These are phyloP conservation scores for Clarireedia paspali DNA, from an alignment of 2,329 filamentous ascomycete genomes.

Conservation along the genomic window DNA sequence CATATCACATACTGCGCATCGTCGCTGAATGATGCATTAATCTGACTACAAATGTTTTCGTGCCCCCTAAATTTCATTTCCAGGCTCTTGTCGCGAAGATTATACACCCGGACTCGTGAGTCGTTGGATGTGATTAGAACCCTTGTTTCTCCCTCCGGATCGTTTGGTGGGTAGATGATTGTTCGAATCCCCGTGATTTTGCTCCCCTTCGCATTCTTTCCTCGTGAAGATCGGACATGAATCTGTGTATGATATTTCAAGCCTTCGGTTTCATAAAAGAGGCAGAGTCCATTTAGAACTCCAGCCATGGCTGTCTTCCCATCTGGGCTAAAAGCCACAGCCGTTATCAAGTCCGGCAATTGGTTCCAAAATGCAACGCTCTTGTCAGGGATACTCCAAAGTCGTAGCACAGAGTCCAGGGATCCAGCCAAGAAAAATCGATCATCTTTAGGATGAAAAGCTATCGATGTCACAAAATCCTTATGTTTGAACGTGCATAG, in stretches of 20 bases:
- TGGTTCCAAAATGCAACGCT: constrained; percentile 76
- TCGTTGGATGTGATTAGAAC: constrained; percentile 92
- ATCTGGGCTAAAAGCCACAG: constrained; percentile 88
- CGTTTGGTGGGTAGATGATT: constrained; percentile 48
- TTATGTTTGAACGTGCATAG: constrained; percentile 90
- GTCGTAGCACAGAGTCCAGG: constrained; percentile 74
- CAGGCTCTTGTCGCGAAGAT: constrained; percentile 72
- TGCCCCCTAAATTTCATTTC: constrained; percentile 89
- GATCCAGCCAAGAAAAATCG: constrained; percentile 95
- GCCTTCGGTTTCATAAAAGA: constrained; percentile 89
- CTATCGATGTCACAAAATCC: constrained; percentile 90
- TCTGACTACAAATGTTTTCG: constrained; percentile 84
- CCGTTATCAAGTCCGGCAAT: constrained; percentile 82
- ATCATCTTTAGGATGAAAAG: constrained; percentile 91
- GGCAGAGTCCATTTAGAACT: constrained; percentile 73
- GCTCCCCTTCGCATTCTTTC: constrained; percentile 90
- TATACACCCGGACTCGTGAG: constrained; percentile 84
- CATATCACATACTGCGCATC: constrained; percentile 82
- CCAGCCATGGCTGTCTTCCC: constrained; percentile 86
- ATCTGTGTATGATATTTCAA: constrained; percentile 78
- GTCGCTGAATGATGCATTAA: constrained; percentile 81
- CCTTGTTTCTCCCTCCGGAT: constrained; percentile 58
- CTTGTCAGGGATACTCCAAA: constrained; percentile 98
- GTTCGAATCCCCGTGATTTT: constrained; percentile 95
- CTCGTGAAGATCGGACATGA: constrained; percentile 85